Evolutionary conservation across 2,329 filamentous ascomycete species (phyloP), one percentile per base, ranked within the genome.

Genomic region (Xylaria multiplex): DNA sequence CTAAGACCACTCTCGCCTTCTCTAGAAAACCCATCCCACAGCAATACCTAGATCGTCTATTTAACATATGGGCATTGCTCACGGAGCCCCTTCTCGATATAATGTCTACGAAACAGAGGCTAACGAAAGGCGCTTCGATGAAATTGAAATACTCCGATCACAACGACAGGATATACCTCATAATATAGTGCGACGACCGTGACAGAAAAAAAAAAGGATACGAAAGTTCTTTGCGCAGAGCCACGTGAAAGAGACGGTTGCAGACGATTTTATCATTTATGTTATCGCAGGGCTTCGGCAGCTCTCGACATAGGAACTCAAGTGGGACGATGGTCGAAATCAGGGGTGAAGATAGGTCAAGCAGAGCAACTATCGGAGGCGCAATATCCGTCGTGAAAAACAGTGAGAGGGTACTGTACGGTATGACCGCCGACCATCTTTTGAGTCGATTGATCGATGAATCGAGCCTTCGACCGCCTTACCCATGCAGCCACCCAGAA

Each of bases 101-200:
- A 35, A 14, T 67, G 5, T 60, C 46, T n/a, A n/a, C 37, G 14
- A 66, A 64, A 40, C 48, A 49, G 24, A 40, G 49, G 14, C 57
- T 45, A 22, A 57, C 56, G 3, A 53, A 46, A 42, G 49, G 40
- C 19, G 58, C 35, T 2, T 52, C 53, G 19, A 62, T 66, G 64
- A 62, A 66, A 35, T 27, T 62, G 7, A 66, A 66, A 37, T 62
- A 50, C 27, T 16, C 49, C 6, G 37, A 60, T 5, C 13, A 48
- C 9, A 40, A 64, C 22, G 42, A 57, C 27, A 48, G 7, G 1
- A 37, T 58, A 8, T 67, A 59, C 45, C 57, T 67, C 35, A 56
- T 64, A 3, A 52, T 67, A 50, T 52, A 60, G n/a, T 64, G 64
- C n/a, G 59, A 67, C n/a, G 60, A 57, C 45, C 48, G 60, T 9